These are phyloP conservation scores for Trichophyton benhamiae DNA, from an alignment of 2,329 filamentous ascomycete genomes.

Conservation along the genomic window DNA sequence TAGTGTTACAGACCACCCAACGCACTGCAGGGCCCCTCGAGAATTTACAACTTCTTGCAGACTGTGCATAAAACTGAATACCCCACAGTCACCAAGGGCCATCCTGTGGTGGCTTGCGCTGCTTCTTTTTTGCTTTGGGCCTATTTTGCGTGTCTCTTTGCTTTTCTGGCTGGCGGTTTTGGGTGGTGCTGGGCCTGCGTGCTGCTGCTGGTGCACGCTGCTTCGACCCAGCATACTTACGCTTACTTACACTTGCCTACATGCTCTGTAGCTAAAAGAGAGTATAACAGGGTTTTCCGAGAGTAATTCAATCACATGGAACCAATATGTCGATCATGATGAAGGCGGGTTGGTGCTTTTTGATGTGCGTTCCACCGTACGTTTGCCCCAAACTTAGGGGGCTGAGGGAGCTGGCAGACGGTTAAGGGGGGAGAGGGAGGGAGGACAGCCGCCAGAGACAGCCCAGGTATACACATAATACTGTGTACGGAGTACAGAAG, in stretches of 20 bases:
- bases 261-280: neutral
- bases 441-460: too few species aligned
- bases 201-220: neutral
- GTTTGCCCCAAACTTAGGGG: slow-evolving; percentile 1
- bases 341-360: neutral
- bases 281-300: slow-evolving; percentile 2
- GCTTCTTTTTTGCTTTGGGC: neutral
- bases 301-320: slow-evolving; percentile 4
- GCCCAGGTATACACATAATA: neutral
- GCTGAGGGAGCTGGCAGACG: neutral
- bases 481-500: too few species aligned
- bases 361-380: slow-evolving; percentile 1
- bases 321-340: slow-evolving; percentile 2
- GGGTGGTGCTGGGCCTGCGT: neutral
- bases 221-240: too few species aligned
- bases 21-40: neutral
- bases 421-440: too few species aligned
- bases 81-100: slow-evolving; percentile 2
- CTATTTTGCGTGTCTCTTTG: neutral
- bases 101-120: neutral
- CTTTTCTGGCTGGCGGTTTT: too few species aligned
- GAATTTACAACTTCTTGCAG: neutral
- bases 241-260: neutral
- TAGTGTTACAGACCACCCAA: slow-evolving; percentile 3
- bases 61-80: slow-evolving; percentile 2